Conservation (phyloP, 2,329 filamentous ascomycete species). For the Cordyceps cateniannulata region DNA sequence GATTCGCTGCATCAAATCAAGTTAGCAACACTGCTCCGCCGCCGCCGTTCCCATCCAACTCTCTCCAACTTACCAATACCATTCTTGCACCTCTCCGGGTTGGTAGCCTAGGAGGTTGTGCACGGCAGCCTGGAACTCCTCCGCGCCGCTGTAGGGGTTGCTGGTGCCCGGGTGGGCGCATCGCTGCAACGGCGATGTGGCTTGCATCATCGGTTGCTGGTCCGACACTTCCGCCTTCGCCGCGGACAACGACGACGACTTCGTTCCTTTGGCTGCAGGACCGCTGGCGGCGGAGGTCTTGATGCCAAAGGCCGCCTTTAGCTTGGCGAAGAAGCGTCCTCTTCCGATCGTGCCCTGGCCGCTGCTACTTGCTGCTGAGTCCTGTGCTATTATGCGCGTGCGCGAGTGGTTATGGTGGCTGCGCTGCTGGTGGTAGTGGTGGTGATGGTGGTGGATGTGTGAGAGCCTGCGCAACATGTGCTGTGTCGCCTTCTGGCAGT, state of each 20-base stretch:
- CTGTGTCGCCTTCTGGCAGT: neutral
- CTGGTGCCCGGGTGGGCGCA: neutral
- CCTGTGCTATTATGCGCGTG: neutral
- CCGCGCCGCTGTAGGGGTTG: neutral
- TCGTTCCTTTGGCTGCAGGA: neutral
- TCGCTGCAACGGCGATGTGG: constrained; percentile 1
- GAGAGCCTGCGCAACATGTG: neutral
- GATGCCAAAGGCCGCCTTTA: neutral
- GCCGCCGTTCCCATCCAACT: too few species aligned
- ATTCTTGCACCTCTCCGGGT: constrained; percentile 6
- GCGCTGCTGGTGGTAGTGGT: neutral
- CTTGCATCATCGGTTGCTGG: neutral
- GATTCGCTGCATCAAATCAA: neutral
- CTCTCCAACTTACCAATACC: constrained; percentile 24
- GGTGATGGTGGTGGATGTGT: neutral
- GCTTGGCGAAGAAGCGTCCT: neutral
- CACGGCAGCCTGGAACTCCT: constrained; percentile 10
- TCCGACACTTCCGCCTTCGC: neutral
- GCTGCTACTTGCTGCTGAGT: neutral
- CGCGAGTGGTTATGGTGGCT: neutral
- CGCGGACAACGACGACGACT: neutral
- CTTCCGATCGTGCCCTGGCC: neutral
- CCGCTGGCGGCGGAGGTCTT: neutral
- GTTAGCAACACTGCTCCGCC: too few species aligned
- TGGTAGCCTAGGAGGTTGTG: constrained; percentile 8